Evolutionary conservation across 257 asterid genomes (phyloP).

Genomic region (Solanum sparsipilum): DNA sequence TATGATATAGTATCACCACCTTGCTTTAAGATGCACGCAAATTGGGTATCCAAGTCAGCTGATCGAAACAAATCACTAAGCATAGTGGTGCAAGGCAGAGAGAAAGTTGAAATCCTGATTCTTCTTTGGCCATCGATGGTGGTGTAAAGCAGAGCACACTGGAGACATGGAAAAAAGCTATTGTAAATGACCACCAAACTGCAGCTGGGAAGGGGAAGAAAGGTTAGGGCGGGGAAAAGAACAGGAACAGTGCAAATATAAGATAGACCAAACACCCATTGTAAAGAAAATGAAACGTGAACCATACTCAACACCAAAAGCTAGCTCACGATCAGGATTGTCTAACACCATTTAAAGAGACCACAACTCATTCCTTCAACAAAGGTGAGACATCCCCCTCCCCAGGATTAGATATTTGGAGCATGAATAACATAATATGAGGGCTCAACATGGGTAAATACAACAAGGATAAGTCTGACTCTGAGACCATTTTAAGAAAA

Average conservation of each 20-base stretch:
- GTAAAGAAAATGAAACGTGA: not conserved
- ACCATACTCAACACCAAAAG: not conserved
- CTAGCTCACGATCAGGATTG: not conserved
- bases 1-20: constrained; percentile 23
- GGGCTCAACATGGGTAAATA: not conserved
- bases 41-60: constrained; percentile 91
- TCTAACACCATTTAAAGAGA: not conserved
- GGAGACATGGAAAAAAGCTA: not conserved
- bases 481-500: not conserved
- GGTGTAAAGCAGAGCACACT: constrained; percentile 97
- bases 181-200: not conserved
- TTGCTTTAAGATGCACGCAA: constrained; percentile 76
- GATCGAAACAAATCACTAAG: constrained; percentile 81
- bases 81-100: constrained; percentile 86
- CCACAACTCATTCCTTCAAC: not conserved
- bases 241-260: not conserved
- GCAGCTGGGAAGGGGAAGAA: not conserved
- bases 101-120: constrained; percentile 84
- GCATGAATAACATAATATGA: not conserved
- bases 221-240: not conserved
- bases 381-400: not conserved
- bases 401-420: not conserved
- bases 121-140: constrained; percentile 90
- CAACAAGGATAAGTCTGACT: not conserved
- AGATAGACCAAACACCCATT: not conserved